Evolutionary conservation across 2,329 filamentous ascomycete genomes (phyloP), one percentile per base, ranked within the genome.

Genomic region (Aspergillus viridinutans): DNA sequence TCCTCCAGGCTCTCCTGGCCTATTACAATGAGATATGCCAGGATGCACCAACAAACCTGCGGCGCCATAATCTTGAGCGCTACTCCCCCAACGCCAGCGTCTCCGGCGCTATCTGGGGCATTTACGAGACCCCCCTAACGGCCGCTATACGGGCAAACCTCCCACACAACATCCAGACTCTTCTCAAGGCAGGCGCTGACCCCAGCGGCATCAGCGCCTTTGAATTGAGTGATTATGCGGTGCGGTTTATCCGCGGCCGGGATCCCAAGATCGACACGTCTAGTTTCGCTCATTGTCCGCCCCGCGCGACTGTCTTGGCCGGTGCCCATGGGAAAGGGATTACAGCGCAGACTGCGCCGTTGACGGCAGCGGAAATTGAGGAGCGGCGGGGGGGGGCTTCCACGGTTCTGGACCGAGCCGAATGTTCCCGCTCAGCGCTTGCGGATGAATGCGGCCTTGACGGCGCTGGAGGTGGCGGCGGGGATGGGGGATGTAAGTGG

Each of bases 371-470:
- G 4, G 47, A 50, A 38, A 21, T 55, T 20, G 45, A 45, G 20
- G 51, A 50, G 45, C 53, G 53, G 4, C 45, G 47, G 23, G 42
- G 17, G 17, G 10, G 47, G 53, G 2, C 50, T 55, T 9, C 45
- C 45, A 6, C 53, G 53, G 2, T 55, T 55, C 42, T 55, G 53
- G 53, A 55, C 53, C 20, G 53, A 55, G 53, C 53, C 53, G 17
- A 55, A 55, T 55, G 53, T 55, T 23, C 53, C 53, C 9, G 53
- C n/a, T n/a, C 53, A 55, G 45, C 53, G 53, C n/a, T 32, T 55
- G 21, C 45, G 47, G 12, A 50, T 50, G 53, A 35, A 25, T 25
- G 17, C 29, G 29, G 55, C 50, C n/a, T 38, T 21, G 23, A 54
- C 55, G 10, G 51, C 55, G 14, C 42, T 57, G 26, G 55, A 57